Evolutionary conservation across 208 protist species (phyloP).

Genomic region (Porcisia deanei): DNA sequence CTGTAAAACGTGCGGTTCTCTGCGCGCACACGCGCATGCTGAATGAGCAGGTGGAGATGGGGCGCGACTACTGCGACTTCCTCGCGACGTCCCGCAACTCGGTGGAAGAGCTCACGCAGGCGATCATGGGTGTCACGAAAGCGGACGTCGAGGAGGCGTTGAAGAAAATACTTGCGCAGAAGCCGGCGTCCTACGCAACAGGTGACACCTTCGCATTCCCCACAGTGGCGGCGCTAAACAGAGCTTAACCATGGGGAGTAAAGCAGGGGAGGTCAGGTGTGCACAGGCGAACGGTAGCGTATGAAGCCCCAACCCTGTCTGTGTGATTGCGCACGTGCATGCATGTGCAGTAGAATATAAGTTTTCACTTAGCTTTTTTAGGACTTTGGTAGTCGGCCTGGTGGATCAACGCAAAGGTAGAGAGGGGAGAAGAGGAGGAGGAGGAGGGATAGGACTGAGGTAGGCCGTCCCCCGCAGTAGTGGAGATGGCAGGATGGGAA

Average conservation of each 20-base stretch:
- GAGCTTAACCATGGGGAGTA: conserved; percentile 3
- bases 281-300: neutral
- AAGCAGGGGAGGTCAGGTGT: neutral
- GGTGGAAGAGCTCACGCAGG: conserved; percentile 46
- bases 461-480: neutral
- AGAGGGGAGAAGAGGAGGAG: neutral
- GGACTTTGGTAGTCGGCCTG: neutral
- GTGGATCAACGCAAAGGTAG: neutral
- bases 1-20: conserved; percentile 35
- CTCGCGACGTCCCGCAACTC: conserved; percentile 56
- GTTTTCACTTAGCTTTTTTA: neutral
- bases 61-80: conserved; percentile 86
- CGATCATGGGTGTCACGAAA: conserved; percentile 54
- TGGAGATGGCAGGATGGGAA: neutral
- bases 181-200: conserved; percentile 62
- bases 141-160: conserved; percentile 59
- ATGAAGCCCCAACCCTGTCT: neutral
- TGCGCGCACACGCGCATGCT: conserved; percentile 50
- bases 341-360: neutral
- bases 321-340: conserved; percentile 2
- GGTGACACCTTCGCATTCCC: conserved; percentile 68
- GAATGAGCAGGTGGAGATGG: conserved; percentile 56
- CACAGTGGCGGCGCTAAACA: conserved; percentile 51
- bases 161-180: conserved; percentile 33
- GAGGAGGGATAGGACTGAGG: neutral